Conservation (phyloP, 257 asterid species). For the Fraxinus americana region DNA sequence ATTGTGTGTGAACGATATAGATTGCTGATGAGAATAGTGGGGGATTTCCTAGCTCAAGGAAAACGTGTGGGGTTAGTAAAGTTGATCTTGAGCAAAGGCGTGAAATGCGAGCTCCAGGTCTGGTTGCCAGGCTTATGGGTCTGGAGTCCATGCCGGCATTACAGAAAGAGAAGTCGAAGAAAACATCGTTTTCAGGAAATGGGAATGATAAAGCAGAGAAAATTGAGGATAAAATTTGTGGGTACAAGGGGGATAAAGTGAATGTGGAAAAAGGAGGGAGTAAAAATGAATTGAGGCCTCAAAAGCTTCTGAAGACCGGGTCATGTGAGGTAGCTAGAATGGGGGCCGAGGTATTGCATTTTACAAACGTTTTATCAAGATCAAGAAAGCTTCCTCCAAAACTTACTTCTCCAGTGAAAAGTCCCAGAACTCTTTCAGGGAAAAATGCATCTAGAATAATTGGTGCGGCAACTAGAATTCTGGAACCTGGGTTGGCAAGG, state of each 20-base stretch:
- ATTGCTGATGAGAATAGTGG: slow-evolving; percentile 95
- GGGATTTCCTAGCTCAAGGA: slow-evolving; percentile 69
- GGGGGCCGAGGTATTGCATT: slow-evolving; percentile 63
- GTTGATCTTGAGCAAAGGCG: slow-evolving; percentile 41
- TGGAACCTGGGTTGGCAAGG: slow-evolving; percentile 84
- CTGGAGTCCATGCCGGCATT: slow-evolving; percentile 80
- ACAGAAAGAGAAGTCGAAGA: slow-evolving; percentile 51
- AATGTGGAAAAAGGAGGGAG: slow-evolving; percentile 45
- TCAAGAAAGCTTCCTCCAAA: slow-evolving; percentile 68
- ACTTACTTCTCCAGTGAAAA: slow-evolving; percentile 71
- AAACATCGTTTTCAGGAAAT: slow-evolving; percentile 30
- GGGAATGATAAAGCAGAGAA: slow-evolving; percentile 33
- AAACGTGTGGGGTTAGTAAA: slow-evolving; percentile 30
- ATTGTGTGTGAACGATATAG: slow-evolving; percentile 43
- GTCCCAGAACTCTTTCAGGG: slow-evolving; percentile 60
- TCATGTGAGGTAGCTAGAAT: slow-evolving; percentile 56
- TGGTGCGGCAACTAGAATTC: slow-evolving; percentile 79
- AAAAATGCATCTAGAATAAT: slow-evolving; percentile 66
- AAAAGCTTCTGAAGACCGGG: slow-evolving; percentile 82
- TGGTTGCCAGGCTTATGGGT: slow-evolving; percentile 98
- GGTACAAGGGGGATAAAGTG: slow-evolving; percentile 34
- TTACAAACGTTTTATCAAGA: slow-evolving; percentile 60
- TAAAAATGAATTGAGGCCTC: slow-evolving; percentile 74
- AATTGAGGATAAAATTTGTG: slow-evolving; percentile 17
- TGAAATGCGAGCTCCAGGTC: slow-evolving; percentile 67